These are phyloP conservation scores for Vaccinium darrowii DNA, from an alignment of 148 eudicot species.

Conservation along the genomic window DNA sequence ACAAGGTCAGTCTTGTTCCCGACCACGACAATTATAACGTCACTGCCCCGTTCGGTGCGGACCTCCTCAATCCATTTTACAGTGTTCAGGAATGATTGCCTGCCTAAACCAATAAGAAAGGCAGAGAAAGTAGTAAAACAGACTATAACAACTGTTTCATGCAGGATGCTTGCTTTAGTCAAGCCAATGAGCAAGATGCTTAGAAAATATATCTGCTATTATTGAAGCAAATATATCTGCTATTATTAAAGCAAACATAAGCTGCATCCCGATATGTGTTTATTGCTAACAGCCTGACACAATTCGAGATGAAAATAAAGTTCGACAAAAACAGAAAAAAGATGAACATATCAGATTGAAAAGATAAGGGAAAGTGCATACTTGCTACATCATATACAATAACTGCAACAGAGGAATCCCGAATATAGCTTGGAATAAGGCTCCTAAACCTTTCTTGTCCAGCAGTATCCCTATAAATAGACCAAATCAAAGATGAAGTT, in stretches of 20 bases:
- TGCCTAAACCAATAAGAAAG: conserved; percentile 20
- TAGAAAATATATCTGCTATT: no score
- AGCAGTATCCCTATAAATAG: conserved; percentile 38
- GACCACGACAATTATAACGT: conserved; percentile 47
- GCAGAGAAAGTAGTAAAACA: background rate
- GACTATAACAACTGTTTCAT: background rate
- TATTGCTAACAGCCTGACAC: no score
- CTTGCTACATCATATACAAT: conserved; percentile 41
- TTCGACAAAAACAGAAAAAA: conserved; percentile 37
- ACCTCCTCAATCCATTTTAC: conserved; percentile 56
- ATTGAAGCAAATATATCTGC: no score
- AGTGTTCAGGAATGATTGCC: conserved; percentile 49
- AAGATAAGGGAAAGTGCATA: background rate
- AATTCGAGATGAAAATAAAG: conserved; percentile 19
- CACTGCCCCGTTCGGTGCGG: conserved; percentile 53
- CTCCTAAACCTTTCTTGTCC: conserved; percentile 45
- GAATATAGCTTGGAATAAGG: conserved; percentile 40
- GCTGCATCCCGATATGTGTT: conserved; percentile 21
- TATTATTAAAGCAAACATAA: no score
- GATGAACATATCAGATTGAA: conserved; percentile 16
- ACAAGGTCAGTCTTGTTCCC: conserved; percentile 57
- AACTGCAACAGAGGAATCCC: conserved; percentile 45
- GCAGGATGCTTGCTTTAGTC: no score
- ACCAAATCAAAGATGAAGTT: background rate
- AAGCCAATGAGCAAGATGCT: no score